Evolutionary conservation across 164 flowering plant species (phyloP).

Genomic region (Sextonia rubra): DNA sequence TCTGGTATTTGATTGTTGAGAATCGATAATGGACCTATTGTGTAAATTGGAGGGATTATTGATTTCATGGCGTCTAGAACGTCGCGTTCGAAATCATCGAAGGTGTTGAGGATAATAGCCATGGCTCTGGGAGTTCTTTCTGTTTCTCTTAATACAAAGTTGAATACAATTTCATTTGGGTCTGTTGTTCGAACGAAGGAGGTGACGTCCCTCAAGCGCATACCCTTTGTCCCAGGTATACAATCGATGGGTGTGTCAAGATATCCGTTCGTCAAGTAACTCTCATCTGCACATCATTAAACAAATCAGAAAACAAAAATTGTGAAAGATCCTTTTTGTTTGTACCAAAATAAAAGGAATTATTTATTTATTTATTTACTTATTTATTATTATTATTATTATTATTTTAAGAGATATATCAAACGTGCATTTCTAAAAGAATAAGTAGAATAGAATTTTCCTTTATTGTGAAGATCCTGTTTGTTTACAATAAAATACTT

Average conservation of each 20-base stretch:
- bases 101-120: constrained; percentile 28
- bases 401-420: too few relatives aligned
- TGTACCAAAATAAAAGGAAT: too few relatives aligned
- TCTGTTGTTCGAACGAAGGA: constrained; percentile 12
- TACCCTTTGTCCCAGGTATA: constrained; percentile 10
- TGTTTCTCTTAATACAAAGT: constrained; percentile 1
- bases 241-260: constrained; percentile 14
- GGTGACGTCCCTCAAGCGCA: constrained; percentile 10
- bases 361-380: too few relatives aligned
- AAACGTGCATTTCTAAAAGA: too few relatives aligned
- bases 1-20: background rate
- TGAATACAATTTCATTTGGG: constrained; percentile 9
- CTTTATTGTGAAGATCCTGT: too few relatives aligned
- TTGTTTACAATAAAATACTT: too few relatives aligned
- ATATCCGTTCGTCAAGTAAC: constrained; percentile 11
- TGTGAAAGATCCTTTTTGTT: too few relatives aligned
- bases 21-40: constrained; percentile 11
- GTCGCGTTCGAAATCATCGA: constrained; percentile 15
- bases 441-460: too few relatives aligned
- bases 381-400: too few relatives aligned
- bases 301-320: too few relatives aligned
- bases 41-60: constrained; percentile 2
- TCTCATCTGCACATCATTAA: constrained; percentile 7
- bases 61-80: constrained; percentile 9
- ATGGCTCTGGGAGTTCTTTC: constrained; percentile 17